These are phyloP conservation scores for Leccinum pellstonianum DNA, from an alignment of 768 basidiomycete species.

Conservation along the genomic window DNA sequence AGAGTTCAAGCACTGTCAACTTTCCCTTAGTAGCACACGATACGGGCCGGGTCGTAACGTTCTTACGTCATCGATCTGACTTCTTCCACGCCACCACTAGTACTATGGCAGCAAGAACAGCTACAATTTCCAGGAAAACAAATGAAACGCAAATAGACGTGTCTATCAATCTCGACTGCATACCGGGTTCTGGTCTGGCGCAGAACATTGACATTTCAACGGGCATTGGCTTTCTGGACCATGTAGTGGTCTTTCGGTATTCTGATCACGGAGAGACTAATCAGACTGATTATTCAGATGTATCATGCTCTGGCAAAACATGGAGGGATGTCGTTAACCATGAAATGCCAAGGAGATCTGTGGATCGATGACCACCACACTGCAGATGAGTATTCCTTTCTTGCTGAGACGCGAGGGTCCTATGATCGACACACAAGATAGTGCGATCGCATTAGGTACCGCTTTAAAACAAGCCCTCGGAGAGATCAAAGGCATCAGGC, in stretches of 20 bases:
- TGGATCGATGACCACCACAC: constrained; percentile 99
- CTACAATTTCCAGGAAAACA: constrained; percentile 78
- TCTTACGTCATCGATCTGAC: neutral
- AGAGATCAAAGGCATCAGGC: constrained; percentile 88
- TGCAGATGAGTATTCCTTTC: constrained; percentile 73
- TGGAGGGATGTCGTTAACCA: constrained; percentile 84
- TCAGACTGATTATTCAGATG: constrained; percentile 60
- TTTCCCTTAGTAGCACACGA: neutral
- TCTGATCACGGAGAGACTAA: neutral
- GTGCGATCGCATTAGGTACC: constrained; percentile 79
- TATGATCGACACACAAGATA: constrained; percentile 61
- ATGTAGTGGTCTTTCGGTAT: constrained; percentile 50
- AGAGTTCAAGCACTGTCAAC: neutral
- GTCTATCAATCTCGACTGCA: constrained; percentile 75
- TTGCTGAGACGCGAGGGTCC: constrained; percentile 17
- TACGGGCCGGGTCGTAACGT: neutral
- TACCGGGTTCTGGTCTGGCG: constrained; percentile 53
- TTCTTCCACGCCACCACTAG: neutral
- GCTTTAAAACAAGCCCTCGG: constrained; percentile 96
- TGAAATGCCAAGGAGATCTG: constrained; percentile 93
- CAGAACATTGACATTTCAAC: constrained; percentile 87
- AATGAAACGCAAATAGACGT: constrained; percentile 91
- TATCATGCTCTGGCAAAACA: constrained; percentile 97
- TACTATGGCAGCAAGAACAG: constrained; percentile 51
- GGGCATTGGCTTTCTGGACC: constrained; percentile 98